Percentiles rank a stretch among this genome's conserved stretches.
Conservation (phyloP, 2,329 filamentous ascomycete genomes). For the Hypoxylon sp. region DNA sequence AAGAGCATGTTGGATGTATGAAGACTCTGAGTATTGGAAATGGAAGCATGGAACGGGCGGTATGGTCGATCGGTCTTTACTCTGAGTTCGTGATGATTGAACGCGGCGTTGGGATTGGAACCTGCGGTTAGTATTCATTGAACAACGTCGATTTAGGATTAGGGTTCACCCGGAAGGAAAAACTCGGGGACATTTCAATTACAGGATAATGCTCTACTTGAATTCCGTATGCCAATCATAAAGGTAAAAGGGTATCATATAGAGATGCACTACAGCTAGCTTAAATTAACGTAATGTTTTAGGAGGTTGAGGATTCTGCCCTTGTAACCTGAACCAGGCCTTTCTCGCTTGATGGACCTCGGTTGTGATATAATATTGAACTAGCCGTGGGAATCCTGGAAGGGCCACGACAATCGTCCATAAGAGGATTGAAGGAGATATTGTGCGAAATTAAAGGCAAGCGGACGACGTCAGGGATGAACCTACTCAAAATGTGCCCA, state of each 20-base stretch:
- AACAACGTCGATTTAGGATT: slow-evolving; percentile 9
- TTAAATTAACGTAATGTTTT: slow-evolving; percentile 4
- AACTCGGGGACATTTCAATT: neutral
- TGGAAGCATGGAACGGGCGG: neutral
- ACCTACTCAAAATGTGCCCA: too few species aligned
- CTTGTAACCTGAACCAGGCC: neutral
- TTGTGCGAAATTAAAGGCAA: neutral
- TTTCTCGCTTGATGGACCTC: neutral
- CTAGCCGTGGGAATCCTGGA: neutral
- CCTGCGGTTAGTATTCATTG: slow-evolving; percentile 16
- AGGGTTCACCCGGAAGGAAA: slow-evolving; percentile 12
- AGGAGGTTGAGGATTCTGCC: neutral
- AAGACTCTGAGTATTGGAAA: slow-evolving; percentile 14
- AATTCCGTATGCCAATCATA: slow-evolving; percentile 4
- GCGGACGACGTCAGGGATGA: too few species aligned
- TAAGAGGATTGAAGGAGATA: neutral
- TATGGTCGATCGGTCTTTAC: slow-evolving; percentile 33
- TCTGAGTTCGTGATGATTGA: slow-evolving; percentile 30
- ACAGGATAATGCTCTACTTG: slow-evolving; percentile 6
- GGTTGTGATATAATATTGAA: neutral
- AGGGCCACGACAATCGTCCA: neutral
- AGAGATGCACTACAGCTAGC: slow-evolving; percentile 3
- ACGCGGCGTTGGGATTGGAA: slow-evolving; percentile 37
- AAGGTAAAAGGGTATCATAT: slow-evolving; percentile 6
- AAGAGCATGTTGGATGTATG: slow-evolving; percentile 72